Evolutionary conservation across 78 protist species (phyloP), one percentile per base, ranked within the genome.

Genomic region (Dictyostelium capitatum): DNA sequence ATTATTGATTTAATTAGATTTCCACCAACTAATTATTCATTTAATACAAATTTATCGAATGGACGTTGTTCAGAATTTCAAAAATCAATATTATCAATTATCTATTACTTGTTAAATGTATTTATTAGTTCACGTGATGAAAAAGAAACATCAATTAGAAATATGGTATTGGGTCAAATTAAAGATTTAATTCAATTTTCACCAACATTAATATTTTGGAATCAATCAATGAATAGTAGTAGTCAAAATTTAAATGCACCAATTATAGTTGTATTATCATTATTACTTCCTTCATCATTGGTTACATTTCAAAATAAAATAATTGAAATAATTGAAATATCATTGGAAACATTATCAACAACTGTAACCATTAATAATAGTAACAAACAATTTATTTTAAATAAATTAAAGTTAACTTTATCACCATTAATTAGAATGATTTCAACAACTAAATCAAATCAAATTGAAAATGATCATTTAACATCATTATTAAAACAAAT

Each of bases 1-100:
- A 9, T 85, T 19, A 72, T 83, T 19, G 91, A 84, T n/a, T 37
- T 84, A 23, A 23, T 84, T 74, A 54, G 82, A 51, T 74, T 56
- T 7, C 67, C 81, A 41, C 56, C 81, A 17, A 6, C 30, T 2
- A 43, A 3, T 30, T 0, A 25, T 23, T 67, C 75, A 67, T 30
- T 15, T 32, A 17, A 67, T 15, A 14, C 48, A 28, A 37, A n/a
- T n/a, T n/a, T n/a, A n/a, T n/a, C n/a, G n/a, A n/a, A 17, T 54
- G 19, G 3, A 15, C 19, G 3, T 54, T 37, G n/a, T 19, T 25
- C 17, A 14, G 57, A 37, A 77, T 50, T 50, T 50, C 30, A 62
- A 28, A 43, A 28, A 46, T 77, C 82, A 11, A 77, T 77, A n/a
- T 10, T 77, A 46, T 77, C 82, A 50, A 46, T 43, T 2, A 19